Conservation (phyloP, 2,329 filamentous ascomycete species). For the Ophiostoma ips region DNA sequence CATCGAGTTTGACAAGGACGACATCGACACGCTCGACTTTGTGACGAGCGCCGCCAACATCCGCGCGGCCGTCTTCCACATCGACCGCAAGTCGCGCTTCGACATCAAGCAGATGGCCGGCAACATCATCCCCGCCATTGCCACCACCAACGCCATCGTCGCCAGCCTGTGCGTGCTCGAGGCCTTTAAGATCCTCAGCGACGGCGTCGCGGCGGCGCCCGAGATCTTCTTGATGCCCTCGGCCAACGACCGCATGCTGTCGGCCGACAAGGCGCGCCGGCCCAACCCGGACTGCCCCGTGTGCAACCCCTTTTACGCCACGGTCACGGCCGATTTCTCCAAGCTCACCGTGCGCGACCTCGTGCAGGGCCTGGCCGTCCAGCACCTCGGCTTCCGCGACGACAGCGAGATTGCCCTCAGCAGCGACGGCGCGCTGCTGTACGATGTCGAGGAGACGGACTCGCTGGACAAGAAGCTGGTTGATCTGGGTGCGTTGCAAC, state of each 20-base stretch:
- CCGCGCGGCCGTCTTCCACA: slow-evolving; percentile 75
- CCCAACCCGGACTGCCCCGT: slow-evolving; percentile 77
- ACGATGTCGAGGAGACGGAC: slow-evolving; percentile 78
- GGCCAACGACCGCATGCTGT: slow-evolving; percentile 42
- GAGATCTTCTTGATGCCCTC: slow-evolving; percentile 69
- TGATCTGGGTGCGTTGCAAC: slow-evolving; percentile 55
- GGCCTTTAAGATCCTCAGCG: slow-evolving; percentile 75
- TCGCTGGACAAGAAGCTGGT: slow-evolving; percentile 67
- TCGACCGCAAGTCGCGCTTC: slow-evolving; percentile 79
- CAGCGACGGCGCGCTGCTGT: slow-evolving; percentile 63
- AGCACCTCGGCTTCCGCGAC: slow-evolving; percentile 61
- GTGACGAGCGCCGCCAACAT: slow-evolving; percentile 85
- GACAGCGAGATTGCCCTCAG: slow-evolving; percentile 59
- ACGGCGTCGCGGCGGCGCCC: background rate
- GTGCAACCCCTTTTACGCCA: slow-evolving; percentile 60
- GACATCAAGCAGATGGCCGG: slow-evolving; percentile 99
- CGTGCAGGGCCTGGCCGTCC: slow-evolving; percentile 58
- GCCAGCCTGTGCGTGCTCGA: slow-evolving; percentile 85
- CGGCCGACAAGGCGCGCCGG: slow-evolving; percentile 37
- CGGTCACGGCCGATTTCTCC: slow-evolving; percentile 47
- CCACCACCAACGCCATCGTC: slow-evolving; percentile 93
- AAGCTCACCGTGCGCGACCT: slow-evolving; percentile 66
- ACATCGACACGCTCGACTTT: slow-evolving; percentile 88
- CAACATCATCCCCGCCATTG: slow-evolving; percentile 97
- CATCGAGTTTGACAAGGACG: slow-evolving; percentile 92